phyloP scores from a whole-genome alignment of 106 monocot genomes.

The Narthecium ossifragum region DNA sequence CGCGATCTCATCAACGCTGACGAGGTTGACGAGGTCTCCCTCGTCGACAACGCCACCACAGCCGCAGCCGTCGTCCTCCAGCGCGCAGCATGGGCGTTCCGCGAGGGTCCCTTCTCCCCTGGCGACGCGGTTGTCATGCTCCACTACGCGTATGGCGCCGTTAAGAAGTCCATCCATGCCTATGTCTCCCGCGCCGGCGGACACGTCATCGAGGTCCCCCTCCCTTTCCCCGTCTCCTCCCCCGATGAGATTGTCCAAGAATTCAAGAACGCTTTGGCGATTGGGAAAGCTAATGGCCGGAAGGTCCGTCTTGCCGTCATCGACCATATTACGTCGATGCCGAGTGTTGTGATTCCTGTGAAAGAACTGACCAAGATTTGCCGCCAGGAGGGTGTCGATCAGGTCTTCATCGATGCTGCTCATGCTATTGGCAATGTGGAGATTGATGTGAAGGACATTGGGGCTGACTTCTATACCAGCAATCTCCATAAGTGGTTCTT shows the following conservation, averaged over 20 bases:
- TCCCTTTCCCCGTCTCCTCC: conserved; percentile 12
- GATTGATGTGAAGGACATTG: conserved; percentile 35
- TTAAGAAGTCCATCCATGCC: conserved; percentile 23
- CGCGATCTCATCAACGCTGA: conserved; percentile 5
- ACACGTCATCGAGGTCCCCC: conserved; percentile 14
- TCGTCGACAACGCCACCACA: conserved; percentile 24
- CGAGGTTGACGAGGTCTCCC: conserved; percentile 12
- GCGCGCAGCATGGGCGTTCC: conserved; percentile 12
- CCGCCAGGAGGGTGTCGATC: conserved; percentile 17
- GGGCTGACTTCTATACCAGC: conserved; percentile 49
- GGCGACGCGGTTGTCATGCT: conserved; percentile 21
- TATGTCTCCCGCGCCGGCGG: conserved; percentile 15
- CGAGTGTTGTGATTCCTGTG: conserved; percentile 18
- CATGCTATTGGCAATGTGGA: conserved; percentile 35
- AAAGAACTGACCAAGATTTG: conserved; percentile 11
- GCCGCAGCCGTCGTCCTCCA: conserved; percentile 22
- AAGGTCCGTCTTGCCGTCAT: conserved; percentile 16
- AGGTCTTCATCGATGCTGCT: conserved; percentile 43
- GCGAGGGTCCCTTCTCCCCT: conserved; percentile 5
- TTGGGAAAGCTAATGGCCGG: conserved; percentile 5
- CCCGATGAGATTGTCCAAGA: conserved; percentile 4
- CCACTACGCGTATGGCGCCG: conserved; percentile 21
- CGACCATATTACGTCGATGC: conserved; percentile 21
- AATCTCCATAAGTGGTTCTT: conserved; percentile 54
- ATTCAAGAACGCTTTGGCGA: conserved; percentile 1